Evolutionary conservation across 345 rosid genomes (phyloP), one percentile per base, ranked within the genome.

Genomic region (Corchorus olitorius): DNA sequence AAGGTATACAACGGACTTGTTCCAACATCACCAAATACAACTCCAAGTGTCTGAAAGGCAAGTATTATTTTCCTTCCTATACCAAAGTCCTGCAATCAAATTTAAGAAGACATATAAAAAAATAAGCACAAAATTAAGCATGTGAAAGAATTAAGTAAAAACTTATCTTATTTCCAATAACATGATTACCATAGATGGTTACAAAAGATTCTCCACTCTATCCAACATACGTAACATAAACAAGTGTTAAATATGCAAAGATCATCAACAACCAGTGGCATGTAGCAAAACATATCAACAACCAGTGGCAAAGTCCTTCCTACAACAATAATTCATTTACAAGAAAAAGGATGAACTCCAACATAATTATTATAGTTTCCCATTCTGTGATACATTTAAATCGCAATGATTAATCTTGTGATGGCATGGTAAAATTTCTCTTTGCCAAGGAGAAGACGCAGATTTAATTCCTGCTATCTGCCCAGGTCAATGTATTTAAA

Each of bases 1-100:
- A 97, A 97, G 22, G 97, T 86, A 87, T 97, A 94, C 79, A 97
- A 83, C 8, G 98, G 99, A 86, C 99, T 97, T 64, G 94, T 97
- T 74, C 99, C 99, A 78, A 97, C 99, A 75, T 94, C 99, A 74
- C 99, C 99, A 81, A 97, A 97, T 45, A 94, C 98, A 83, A 94
- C 91, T 56, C 98, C 98, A 76, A 94, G 91, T 60, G 98, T 97
- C 84, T 97, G 99, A 80, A 88, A 92, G 41, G 96, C 94, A 74
- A 97, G 92, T 45, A 89, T 78, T 78, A 97, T 82, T 81, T 78
- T 92, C 91, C 87, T 97, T 70, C 98, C 91, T 0, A 90, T 63
- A 46, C 88, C 87, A 79, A 89, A 86, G 54, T 91, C 98, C 99
- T 97, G 91, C 74, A 85, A 74, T 22, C 74, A 75, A 72, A 68